A percentile compares a stretch with the other conserved stretches of the same genome.
Evolutionary conservation across 2,329 filamentous ascomycete species (phyloP).

Genomic region (Penicillium sp.): DNA sequence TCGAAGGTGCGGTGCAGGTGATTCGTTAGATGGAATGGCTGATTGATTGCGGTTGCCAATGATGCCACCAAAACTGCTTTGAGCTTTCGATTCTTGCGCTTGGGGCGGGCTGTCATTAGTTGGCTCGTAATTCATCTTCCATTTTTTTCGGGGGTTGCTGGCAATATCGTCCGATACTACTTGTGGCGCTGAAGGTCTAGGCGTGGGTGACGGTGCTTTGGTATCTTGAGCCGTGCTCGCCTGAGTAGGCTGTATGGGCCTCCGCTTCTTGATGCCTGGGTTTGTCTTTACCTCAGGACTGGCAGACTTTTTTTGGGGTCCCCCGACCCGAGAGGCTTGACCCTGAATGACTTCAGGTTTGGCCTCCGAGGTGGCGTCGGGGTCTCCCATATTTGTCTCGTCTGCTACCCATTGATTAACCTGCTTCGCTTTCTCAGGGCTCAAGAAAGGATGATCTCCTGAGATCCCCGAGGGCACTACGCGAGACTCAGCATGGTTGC

Average conservation of each 20-base stretch:
- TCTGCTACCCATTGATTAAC: conserved; percentile 38
- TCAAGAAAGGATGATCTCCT: conserved; percentile 30
- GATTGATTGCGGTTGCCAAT: neutral
- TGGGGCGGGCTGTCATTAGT: neutral
- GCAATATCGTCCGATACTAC: conserved; percentile 9
- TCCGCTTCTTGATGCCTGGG: conserved; percentile 28
- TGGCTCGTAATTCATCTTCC: conserved; percentile 26
- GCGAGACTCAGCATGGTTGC: conserved; percentile 10
- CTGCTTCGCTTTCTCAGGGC: conserved; percentile 33
- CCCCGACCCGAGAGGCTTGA: neutral
- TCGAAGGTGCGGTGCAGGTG: neutral
- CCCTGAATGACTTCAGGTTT: neutral
- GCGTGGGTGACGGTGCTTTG: neutral
- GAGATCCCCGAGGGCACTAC: conserved; percentile 9
- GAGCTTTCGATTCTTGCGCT: neutral
- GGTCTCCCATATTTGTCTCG: conserved; percentile 24
- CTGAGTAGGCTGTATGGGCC: conserved; percentile 9
- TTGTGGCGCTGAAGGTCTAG: neutral
- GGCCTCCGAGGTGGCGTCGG: neutral
- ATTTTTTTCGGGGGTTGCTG: conserved; percentile 21
- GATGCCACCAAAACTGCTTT: neutral
- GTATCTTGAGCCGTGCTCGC: neutral
- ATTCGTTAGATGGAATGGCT: neutral
- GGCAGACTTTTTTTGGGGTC: neutral
- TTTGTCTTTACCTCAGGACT: conserved; percentile 12